Evolutionary conservation across 148 eudicot species (phyloP), one percentile per base, ranked within the genome.

Genomic region (Silene conica): DNA sequence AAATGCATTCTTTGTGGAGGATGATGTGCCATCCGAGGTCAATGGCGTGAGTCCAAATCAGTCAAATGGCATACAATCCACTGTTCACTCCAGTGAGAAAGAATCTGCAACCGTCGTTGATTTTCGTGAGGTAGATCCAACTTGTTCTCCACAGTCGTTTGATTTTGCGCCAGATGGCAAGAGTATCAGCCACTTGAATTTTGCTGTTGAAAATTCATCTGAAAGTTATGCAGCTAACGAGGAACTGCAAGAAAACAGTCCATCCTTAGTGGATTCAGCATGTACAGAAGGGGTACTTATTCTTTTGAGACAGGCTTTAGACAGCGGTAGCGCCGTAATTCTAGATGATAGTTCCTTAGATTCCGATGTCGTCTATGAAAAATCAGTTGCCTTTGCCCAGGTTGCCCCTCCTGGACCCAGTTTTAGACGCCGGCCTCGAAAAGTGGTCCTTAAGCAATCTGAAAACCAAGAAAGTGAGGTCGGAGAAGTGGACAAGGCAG

Each of bases 331-430:
- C n/a, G 97, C 98, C 54, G 6, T 89, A 38, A 57, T 87, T 67
- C 77, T 92, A 34, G 90, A 87, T 56, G 83, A 85, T 23, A 54
- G 78, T 34, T 70, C 75, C 70, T 76, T 90, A 75, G 92, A 88
- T 80, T 88, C 97, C 15, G 92, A 95, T 63, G 58, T 72, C 50
- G 85, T 92, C 60, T 92, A 82, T 72, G 79, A 84, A 69, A 87
- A 72, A 75, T 86, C 92, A 6, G 90, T 90, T 69, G 83, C 85
- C 61, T 81, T 95, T 81, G 83, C 98, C 23, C 34, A 85, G 63
- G 81, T 82, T 66, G 93, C 98, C 70, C 88, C 92, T n/a, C 78
- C 82, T 6, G 97, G 90, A 55, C 98, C 97, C 52, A 83, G 81
- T 76, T 92, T 86, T 59, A 80, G 74, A 73, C 80, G 46, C 22